phyloP scores from a whole-genome alignment of 2,329 filamentous ascomycete species.

The Sporothrix variecibatus region DNA sequence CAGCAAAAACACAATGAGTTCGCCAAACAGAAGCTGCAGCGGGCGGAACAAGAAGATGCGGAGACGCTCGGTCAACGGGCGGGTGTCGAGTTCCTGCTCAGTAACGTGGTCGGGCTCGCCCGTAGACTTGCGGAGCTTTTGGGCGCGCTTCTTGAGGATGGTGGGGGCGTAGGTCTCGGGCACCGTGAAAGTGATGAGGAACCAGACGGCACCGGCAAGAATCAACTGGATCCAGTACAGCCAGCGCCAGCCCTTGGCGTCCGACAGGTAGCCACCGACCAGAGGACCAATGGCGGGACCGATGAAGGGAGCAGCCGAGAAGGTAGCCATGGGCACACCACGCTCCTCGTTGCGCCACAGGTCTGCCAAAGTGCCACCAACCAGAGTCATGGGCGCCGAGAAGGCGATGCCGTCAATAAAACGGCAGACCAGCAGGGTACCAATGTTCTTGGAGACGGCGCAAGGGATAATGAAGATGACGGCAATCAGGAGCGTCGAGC shows the following conservation, averaged over 20 bases:
- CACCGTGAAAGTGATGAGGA: conserved; percentile 82
- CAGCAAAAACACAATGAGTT: conserved; percentile 83
- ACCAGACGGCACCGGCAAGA: conserved; percentile 67
- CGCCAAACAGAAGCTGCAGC: conserved; percentile 80
- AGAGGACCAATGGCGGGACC: conserved; percentile 78
- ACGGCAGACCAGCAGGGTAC: conserved; percentile 73
- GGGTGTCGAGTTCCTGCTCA: conserved; percentile 75
- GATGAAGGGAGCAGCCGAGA: conserved; percentile 79
- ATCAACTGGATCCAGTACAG: conserved; percentile 72
- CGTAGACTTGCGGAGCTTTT: conserved; percentile 69
- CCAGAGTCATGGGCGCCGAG: conserved; percentile 82
- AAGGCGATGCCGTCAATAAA: conserved; percentile 81
- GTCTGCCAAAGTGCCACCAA: conserved; percentile 80
- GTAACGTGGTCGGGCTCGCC: conserved; percentile 70
- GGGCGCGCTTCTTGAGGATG: conserved; percentile 69
- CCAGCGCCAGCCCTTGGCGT: conserved; percentile 35
- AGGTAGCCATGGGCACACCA: conserved; percentile 84
- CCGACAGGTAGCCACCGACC: conserved; percentile 63
- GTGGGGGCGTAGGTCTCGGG: conserved; percentile 86
- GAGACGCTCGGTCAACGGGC: conserved; percentile 68
- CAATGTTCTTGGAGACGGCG: conserved; percentile 74
- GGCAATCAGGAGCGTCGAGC: conserved; percentile 65
- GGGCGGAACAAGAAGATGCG: conserved; percentile 76
- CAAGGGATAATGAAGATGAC: conserved; percentile 81
- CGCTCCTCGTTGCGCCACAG: conserved; percentile 83